Conservation (phyloP, 2,329 filamentous ascomycete genomes). For the Aspergillus clavatus region DNA sequence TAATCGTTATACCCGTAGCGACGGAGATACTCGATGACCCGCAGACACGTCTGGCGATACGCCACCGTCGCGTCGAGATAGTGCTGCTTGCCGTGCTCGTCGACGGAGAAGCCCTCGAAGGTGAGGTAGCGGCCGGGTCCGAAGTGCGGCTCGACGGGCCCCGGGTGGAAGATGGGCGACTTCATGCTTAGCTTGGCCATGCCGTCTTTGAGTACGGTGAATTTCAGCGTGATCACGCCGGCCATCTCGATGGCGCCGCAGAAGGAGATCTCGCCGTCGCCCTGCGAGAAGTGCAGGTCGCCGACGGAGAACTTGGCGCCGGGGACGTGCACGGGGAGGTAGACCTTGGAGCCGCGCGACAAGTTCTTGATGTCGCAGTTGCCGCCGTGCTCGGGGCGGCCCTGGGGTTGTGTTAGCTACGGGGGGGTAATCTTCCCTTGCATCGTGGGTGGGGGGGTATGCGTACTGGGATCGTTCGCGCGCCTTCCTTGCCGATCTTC, state of each 20-base stretch:
- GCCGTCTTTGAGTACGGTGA: conserved; percentile 79
- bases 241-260: conserved; percentile 93
- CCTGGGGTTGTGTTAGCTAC: conserved; percentile 22
- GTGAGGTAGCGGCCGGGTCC: conserved; percentile 76
- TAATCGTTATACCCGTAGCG: conserved; percentile 67
- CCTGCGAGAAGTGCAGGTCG: conserved; percentile 81
- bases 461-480: conserved; percentile 69
- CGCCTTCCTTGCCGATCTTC: conserved; percentile 71
- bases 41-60: conserved; percentile 74
- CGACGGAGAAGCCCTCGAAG: conserved; percentile 87
- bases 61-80: conserved; percentile 83
- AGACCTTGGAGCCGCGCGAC: conserved; percentile 72
- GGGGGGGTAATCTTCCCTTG: not conserved
- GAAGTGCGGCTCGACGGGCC: conserved; percentile 83
- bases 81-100: conserved; percentile 82
- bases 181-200: conserved; percentile 70
- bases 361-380: conserved; percentile 93
- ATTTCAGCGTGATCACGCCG: conserved; percentile 83
- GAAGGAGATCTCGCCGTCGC: conserved; percentile 86
- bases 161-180: conserved; percentile 78
- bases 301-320: conserved; percentile 89
- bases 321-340: conserved; percentile 77
- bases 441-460: not conserved
- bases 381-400: conserved; percentile 79
- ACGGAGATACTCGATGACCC: conserved; percentile 73